Percentiles rank a stretch among this genome's conserved stretches.
phyloP scores from a whole-genome alignment of 768 basidiomycete species.

The Paxillus involutus region DNA sequence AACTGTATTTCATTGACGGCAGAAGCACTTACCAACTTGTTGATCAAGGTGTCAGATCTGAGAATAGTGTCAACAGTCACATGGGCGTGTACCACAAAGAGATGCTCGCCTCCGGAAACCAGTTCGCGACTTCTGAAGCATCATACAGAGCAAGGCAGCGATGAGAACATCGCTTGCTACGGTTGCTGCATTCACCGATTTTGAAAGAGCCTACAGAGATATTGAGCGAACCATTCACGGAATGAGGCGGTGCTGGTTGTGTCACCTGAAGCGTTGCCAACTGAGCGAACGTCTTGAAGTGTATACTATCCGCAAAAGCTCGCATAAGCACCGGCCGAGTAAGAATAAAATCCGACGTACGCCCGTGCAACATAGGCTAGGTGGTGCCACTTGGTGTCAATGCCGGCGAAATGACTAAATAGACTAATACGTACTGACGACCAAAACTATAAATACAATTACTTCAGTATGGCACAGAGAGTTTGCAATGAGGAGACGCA shows the following conservation, averaged over 20 bases:
- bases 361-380: constrained; percentile 36
- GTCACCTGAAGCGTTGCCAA: constrained; percentile 44
- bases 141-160: constrained; percentile 42
- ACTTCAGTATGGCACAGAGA: constrained; percentile 1
- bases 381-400: constrained; percentile 2
- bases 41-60: constrained; percentile 52
- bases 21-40: constrained; percentile 31
- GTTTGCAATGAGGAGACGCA: constrained; percentile 6
- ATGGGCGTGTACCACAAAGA: background rate
- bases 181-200: constrained; percentile 51
- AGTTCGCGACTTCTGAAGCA: constrained; percentile 49
- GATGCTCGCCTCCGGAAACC: constrained; percentile 43
- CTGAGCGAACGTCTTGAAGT: constrained; percentile 39
- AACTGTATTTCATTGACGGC: background rate
- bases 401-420: background rate
- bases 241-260: background rate
- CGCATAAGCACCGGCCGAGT: constrained; percentile 1
- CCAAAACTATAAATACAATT: constrained; percentile 19
- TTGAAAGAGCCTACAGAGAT: constrained; percentile 36
- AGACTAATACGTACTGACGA: constrained; percentile 29
- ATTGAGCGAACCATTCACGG: background rate
- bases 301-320: constrained; percentile 33
- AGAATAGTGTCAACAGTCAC: background rate
- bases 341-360: constrained; percentile 26
- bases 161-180: constrained; percentile 50